Evolutionary conservation across 176 grass and related monocot genomes (phyloP).

Genomic region (Eragrostis nindensis): DNA sequence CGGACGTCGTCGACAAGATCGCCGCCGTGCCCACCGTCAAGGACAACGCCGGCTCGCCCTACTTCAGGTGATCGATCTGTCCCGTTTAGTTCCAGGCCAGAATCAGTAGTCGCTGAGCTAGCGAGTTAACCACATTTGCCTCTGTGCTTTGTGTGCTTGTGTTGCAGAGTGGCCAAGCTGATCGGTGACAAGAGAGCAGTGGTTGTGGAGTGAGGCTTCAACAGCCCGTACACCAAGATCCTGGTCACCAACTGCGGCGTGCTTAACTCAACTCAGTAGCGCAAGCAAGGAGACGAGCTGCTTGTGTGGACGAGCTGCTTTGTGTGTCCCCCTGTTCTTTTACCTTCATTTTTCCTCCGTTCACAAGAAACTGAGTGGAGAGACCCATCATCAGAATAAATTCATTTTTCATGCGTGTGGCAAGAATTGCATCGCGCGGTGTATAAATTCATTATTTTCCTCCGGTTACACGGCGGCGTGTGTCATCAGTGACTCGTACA

Average conservation of each 20-base stretch:
- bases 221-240: conserved; percentile 85
- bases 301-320: too few species aligned
- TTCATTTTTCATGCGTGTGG: too few species aligned
- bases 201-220: conserved; percentile 87
- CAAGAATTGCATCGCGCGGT: too few species aligned
- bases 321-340: background rate
- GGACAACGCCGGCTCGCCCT: conserved; percentile 78
- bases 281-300: background rate
- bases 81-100: background rate
- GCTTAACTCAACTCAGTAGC: conserved; percentile 27
- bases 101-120: background rate
- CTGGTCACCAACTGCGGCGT: conserved; percentile 76
- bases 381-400: too few species aligned
- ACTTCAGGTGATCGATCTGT: conserved; percentile 65
- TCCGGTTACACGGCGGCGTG: too few species aligned
- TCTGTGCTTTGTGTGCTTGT: background rate
- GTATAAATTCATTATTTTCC: too few species aligned
- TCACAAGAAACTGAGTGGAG: too few species aligned
- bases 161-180: conserved; percentile 83
- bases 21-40: conserved; percentile 72
- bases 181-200: conserved; percentile 96
- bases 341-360: background rate
- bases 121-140: background rate
- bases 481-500: too few species aligned
- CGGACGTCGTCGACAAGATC: conserved; percentile 71